Conservation (phyloP, 306 rosid genomes). For the Senna tora region DNA sequence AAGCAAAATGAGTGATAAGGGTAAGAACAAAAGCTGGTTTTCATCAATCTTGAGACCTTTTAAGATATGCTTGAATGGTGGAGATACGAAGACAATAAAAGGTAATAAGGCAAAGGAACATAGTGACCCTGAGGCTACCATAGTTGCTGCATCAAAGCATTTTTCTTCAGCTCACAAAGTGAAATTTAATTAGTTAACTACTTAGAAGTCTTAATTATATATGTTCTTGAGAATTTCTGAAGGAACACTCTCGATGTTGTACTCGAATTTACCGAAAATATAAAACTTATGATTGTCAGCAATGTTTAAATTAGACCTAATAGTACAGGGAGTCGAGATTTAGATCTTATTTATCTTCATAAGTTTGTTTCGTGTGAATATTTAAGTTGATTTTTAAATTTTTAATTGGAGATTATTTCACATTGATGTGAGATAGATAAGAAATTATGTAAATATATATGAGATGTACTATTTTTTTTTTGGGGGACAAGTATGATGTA, state of each 20-base stretch:
- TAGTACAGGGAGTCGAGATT: too few species aligned
- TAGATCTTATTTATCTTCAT: too few species aligned
- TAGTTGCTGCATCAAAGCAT: background rate
- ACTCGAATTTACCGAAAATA: too few species aligned
- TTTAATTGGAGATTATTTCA: background rate
- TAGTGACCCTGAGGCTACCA: slow-evolving; percentile 4
- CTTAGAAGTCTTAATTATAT: background rate
- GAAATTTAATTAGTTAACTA: background rate
- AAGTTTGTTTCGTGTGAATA: too few species aligned
- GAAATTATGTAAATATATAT: background rate
- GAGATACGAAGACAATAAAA: background rate
- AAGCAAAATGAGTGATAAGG: background rate
- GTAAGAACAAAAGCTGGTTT: background rate
- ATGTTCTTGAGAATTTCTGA: too few species aligned
- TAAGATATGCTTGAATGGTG: background rate
- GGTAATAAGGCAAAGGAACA: background rate
- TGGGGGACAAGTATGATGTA: too few species aligned
- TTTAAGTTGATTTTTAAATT: background rate
- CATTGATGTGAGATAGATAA: background rate
- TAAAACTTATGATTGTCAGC: too few species aligned
- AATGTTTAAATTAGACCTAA: too few species aligned
- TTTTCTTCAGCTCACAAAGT: slow-evolving; percentile 8
- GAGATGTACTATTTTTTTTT: background rate
- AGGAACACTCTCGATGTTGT: too few species aligned
- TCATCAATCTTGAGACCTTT: background rate